Percentiles rank a stretch among this genome's conserved stretches.
Conservation (phyloP, 352 stramenopile species). For the Globisporangium paddicum region DNA sequence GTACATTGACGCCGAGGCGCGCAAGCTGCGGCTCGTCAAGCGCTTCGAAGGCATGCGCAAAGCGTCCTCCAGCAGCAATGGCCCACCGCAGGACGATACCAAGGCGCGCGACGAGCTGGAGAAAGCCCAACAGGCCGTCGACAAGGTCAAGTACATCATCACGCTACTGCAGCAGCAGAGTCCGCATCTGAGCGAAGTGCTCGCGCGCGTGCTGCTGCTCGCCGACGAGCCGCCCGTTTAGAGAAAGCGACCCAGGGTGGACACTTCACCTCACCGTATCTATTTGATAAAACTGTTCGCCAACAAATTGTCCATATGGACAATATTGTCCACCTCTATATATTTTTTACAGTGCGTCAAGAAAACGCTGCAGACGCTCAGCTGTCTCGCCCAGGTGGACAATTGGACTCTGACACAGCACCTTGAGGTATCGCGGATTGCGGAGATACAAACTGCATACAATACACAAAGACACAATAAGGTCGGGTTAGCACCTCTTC, state of each 20-base stretch:
- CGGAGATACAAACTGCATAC: slow-evolving; percentile 42
- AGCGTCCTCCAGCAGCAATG: slow-evolving; percentile 15
- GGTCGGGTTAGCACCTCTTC: background rate
- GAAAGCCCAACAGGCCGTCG: slow-evolving; percentile 38
- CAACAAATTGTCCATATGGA: background rate
- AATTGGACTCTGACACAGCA: slow-evolving; percentile 17
- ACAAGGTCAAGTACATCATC: slow-evolving; percentile 62
- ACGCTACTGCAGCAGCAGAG: slow-evolving; percentile 50
- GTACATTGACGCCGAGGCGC: slow-evolving; percentile 67
- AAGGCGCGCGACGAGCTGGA: slow-evolving; percentile 49
- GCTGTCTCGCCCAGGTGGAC: slow-evolving; percentile 28
- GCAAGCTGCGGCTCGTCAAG: slow-evolving; percentile 68
- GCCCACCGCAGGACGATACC: slow-evolving; percentile 33
- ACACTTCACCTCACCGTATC: background rate
- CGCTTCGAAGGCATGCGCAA: slow-evolving; percentile 60
- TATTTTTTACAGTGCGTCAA: slow-evolving; percentile 16
- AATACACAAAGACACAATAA: background rate
- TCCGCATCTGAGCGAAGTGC: slow-evolving; percentile 80
- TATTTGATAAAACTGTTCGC: background rate
- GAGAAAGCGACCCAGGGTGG: background rate
- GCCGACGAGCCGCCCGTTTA: slow-evolving; percentile 54
- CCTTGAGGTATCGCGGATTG: slow-evolving; percentile 20
- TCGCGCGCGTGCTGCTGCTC: slow-evolving; percentile 74
- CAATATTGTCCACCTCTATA: background rate
- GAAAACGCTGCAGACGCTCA: slow-evolving; percentile 24